Conservation (phyloP, 2,329 filamentous ascomycete species). For the Capronia americana region DNA sequence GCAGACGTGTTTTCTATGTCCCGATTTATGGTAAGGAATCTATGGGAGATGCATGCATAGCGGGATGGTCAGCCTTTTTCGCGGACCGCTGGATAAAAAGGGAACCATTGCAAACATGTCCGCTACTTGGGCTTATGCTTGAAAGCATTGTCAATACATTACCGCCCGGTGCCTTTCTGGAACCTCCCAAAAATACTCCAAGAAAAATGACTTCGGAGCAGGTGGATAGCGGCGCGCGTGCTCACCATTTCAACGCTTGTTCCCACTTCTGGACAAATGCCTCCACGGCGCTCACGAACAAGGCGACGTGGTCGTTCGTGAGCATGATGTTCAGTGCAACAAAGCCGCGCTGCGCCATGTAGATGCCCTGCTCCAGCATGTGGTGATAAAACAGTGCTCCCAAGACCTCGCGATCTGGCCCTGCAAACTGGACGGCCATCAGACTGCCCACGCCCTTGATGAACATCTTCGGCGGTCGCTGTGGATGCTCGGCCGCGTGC, state of each 20-base stretch:
- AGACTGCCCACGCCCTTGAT: constrained; percentile 45
- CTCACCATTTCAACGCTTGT: constrained; percentile 28
- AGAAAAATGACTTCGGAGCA: neutral
- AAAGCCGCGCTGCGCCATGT: constrained; percentile 44
- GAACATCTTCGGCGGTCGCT: constrained; percentile 40
- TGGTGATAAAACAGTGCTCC: constrained; percentile 43
- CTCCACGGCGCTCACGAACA: constrained; percentile 35
- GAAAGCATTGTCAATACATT: neutral
- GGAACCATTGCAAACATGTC: neutral
- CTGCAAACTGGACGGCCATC: constrained; percentile 42
- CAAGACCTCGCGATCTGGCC: constrained; percentile 34
- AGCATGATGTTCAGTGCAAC: constrained; percentile 44
- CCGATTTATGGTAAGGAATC: neutral
- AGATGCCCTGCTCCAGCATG: constrained; percentile 42
- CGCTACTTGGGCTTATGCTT: neutral
- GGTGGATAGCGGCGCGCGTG: neutral
- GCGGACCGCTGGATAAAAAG: neutral
- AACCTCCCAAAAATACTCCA: neutral
- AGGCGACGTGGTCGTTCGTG: constrained; percentile 34
- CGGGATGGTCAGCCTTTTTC: neutral
- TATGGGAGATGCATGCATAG: neutral
- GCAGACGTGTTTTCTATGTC: neutral
- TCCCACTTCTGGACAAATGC: constrained; percentile 31
- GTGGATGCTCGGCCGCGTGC: constrained; percentile 21
- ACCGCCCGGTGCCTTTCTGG: neutral